A percentile compares a stretch with the other conserved stretches of the same genome.
Conservation (phyloP, 148 eudicot species). For the Drosera capensis region DNA sequence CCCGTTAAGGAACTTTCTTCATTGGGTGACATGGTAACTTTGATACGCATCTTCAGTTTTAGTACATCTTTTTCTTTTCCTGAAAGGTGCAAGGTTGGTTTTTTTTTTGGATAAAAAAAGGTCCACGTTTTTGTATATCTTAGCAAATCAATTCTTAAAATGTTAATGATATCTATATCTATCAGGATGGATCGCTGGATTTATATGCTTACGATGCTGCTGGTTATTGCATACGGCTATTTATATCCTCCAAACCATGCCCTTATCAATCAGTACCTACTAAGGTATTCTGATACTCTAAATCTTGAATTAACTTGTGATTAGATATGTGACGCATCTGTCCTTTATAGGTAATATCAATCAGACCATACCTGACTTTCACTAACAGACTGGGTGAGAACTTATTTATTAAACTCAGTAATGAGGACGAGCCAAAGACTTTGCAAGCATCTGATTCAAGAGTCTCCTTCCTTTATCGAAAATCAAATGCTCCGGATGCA, state of each 20-base stretch:
- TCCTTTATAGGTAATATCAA: slow-evolving; percentile 46
- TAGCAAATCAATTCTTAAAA: neutral
- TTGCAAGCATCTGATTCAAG: slow-evolving; percentile 63
- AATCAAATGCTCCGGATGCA: slow-evolving; percentile 38
- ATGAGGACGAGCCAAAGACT: slow-evolving; percentile 67
- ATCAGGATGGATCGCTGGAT: slow-evolving; percentile 83
- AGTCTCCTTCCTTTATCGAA: slow-evolving; percentile 57
- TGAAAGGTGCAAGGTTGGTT: no score
- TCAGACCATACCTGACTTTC: slow-evolving; percentile 82
- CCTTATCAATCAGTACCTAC: slow-evolving; percentile 86
- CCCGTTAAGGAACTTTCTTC: slow-evolving; percentile 76
- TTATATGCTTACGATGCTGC: slow-evolving; percentile 59
- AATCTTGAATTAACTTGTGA: slow-evolving; percentile 4
- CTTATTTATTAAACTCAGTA: slow-evolving; percentile 50
- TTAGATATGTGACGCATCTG: slow-evolving; percentile 1
- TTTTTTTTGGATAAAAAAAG: no score
- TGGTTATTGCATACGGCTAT: slow-evolving; percentile 70
- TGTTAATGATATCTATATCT: slow-evolving; percentile 1
- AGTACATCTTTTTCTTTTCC: neutral
- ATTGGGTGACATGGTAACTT: slow-evolving; percentile 75
- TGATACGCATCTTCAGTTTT: slow-evolving; percentile 1
- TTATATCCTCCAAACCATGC: slow-evolving; percentile 77
- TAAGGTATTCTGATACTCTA: slow-evolving; percentile 35
- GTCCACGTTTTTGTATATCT: no score
- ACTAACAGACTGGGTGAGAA: slow-evolving; percentile 87